Conservation (phyloP, 805 yeast genomes). For the Ogataea degrootiae region DNA sequence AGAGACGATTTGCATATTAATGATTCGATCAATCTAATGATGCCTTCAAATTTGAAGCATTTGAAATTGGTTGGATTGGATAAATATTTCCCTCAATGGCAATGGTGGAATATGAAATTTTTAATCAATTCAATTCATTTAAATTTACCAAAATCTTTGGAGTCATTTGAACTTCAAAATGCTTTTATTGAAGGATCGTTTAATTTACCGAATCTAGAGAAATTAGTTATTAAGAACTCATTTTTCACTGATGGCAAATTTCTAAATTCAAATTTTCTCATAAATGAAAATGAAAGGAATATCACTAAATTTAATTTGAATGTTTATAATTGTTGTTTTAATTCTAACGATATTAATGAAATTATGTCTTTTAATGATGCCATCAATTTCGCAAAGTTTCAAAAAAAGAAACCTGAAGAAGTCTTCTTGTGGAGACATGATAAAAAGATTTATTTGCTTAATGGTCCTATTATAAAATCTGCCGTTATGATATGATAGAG, state of each 20-base stretch:
- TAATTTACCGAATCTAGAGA: constrained; percentile 2
- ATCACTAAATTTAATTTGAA: neutral
- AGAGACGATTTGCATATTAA: constrained; percentile 4
- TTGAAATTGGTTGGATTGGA: constrained; percentile 6
- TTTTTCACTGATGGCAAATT: constrained; percentile 6
- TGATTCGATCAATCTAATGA: constrained; percentile 1
- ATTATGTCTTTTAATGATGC: neutral
- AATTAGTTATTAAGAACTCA: constrained; percentile 3
- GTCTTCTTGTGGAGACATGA: constrained; percentile 5
- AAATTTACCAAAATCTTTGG: constrained; percentile 2
- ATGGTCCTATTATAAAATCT: constrained; percentile 5
- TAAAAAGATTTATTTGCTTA: constrained; percentile 6
- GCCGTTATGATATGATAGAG: constrained; percentile 1
- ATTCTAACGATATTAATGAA: neutral
- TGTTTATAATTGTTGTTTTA: constrained; percentile 7
- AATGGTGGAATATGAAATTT: constrained; percentile 12
- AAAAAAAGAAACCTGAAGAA: constrained; percentile 6
- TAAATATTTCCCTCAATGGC: constrained; percentile 13
- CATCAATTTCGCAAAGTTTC: neutral
- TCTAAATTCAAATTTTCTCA: constrained; percentile 2
- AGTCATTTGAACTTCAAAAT: constrained; percentile 4
- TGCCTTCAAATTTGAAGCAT: constrained; percentile 4
- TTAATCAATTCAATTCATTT: constrained; percentile 5
- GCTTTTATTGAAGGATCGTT: constrained; percentile 6
- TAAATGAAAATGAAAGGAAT: neutral